phyloP scores from a whole-genome alignment of 1,284 basidiomycete species.

The Sanguinoderma infundibulare region DNA sequence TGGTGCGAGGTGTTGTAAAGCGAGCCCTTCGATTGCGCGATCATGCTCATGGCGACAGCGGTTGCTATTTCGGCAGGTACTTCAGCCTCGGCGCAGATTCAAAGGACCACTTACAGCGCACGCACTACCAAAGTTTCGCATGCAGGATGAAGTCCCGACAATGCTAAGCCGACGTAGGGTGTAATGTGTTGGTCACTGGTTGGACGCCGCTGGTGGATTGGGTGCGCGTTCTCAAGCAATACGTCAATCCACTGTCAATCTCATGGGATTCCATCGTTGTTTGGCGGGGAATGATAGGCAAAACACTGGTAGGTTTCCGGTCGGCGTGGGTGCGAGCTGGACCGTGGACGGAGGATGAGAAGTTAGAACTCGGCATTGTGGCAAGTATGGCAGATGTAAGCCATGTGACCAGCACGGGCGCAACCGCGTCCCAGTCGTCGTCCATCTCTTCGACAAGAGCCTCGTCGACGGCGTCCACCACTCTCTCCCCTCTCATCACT shows the following conservation, averaged over 20 bases:
- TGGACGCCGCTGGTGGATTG: neutral
- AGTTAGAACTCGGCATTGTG: slow-evolving; percentile 14
- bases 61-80: neutral
- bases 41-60: slow-evolving; percentile 14
- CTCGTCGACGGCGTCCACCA: slow-evolving; percentile 21
- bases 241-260: neutral
- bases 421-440: slow-evolving; percentile 16
- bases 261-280: neutral
- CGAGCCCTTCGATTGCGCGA: slow-evolving; percentile 26
- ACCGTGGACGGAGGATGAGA: too few species aligned
- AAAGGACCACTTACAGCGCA: slow-evolving; percentile 6
- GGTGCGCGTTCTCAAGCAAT: neutral
- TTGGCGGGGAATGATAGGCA: slow-evolving; percentile 6
- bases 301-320: neutral
- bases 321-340: neutral
- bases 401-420: slow-evolving; percentile 23
- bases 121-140: neutral
- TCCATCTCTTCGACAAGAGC: slow-evolving; percentile 8
- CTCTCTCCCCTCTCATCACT: slow-evolving; percentile 10
- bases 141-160: neutral
- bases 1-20: slow-evolving; percentile 28
- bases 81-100: slow-evolving; percentile 1
- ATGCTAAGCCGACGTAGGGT: neutral
- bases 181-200: neutral
- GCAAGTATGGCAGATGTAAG: slow-evolving; percentile 15